Percentiles rank a stretch among this genome's conserved stretches.
Conservation (phyloP, 176 grass and related monocot genomes). For the Carex cristatella region DNA sequence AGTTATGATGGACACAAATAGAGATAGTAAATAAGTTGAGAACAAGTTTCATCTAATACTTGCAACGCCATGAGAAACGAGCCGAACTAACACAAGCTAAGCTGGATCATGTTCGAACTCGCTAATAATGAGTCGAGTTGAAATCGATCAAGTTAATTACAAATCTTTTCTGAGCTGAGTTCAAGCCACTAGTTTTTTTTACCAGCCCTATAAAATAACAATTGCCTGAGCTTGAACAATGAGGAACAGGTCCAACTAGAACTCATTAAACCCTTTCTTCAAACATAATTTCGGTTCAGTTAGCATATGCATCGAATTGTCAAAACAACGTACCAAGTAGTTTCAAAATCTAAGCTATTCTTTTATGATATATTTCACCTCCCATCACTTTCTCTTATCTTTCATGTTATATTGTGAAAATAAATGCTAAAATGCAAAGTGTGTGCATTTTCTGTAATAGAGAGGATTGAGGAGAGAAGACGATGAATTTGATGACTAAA, state of each 20-base stretch:
- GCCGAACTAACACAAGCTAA: no score
- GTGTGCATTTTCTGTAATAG: not conserved
- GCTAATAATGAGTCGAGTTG: no score
- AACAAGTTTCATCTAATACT: no score
- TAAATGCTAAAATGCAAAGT: not conserved
- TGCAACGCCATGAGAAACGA: no score
- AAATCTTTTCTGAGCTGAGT: no score
- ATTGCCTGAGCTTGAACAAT: not conserved
- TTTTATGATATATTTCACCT: not conserved
- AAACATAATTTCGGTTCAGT: not conserved
- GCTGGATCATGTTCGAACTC: no score
- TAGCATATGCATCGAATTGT: not conserved
- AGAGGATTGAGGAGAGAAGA: not conserved
- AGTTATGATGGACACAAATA: no score
- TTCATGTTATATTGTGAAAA: not conserved
- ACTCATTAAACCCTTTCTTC: not conserved
- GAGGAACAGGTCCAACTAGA: not conserved
- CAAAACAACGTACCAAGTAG: no score
- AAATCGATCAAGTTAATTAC: no score
- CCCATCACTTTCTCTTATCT: not conserved
- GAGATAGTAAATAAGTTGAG: no score
- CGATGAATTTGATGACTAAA: constrained; percentile 9
- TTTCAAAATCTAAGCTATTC: not conserved
- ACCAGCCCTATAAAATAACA: not conserved
- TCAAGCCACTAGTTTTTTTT: no score